Evolutionary conservation across 257 asterid species (phyloP).

Genomic region (Nicotiana tomentosiformis): DNA sequence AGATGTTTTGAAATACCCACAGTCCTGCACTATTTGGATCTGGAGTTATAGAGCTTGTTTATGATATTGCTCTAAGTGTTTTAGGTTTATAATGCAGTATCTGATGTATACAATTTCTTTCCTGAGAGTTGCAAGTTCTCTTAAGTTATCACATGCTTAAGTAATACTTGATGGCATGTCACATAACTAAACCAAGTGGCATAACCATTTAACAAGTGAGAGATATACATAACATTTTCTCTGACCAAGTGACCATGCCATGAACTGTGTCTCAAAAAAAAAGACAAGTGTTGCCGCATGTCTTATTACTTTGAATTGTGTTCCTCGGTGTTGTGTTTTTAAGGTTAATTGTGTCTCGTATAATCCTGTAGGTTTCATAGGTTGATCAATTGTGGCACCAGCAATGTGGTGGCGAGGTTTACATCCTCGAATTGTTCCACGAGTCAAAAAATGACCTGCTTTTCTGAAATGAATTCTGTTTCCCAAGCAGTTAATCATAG

Average conservation of each 20-base stretch:
- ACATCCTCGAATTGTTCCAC: conserved; percentile 19
- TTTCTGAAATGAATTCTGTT: conserved; percentile 33
- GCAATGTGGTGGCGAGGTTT: conserved; percentile 30
- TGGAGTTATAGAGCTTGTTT: not conserved
- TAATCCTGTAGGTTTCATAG: conserved; percentile 72
- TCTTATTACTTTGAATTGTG: not conserved
- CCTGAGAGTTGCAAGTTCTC: not conserved
- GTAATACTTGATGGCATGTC: not conserved
- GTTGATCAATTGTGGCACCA: conserved; percentile 43
- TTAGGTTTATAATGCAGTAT: not conserved
- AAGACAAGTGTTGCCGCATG: not conserved
- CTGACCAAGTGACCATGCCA: not conserved
- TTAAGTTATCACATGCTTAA: not conserved
- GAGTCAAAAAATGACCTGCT: conserved; percentile 22
- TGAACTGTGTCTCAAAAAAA: not conserved
- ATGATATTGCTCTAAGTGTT: not conserved
- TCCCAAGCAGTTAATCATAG: conserved; percentile 19
- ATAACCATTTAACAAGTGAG: not conserved
- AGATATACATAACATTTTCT: not conserved
- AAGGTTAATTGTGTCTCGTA: not conserved
- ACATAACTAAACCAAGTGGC: not conserved
- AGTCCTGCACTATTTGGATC: not conserved
- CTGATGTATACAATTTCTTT: not conserved
- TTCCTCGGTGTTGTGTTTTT: conserved; percentile 15
- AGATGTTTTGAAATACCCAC: not conserved